Conservation (phyloP, 2,329 filamentous ascomycete species). For the Westerdykella sp. region DNA sequence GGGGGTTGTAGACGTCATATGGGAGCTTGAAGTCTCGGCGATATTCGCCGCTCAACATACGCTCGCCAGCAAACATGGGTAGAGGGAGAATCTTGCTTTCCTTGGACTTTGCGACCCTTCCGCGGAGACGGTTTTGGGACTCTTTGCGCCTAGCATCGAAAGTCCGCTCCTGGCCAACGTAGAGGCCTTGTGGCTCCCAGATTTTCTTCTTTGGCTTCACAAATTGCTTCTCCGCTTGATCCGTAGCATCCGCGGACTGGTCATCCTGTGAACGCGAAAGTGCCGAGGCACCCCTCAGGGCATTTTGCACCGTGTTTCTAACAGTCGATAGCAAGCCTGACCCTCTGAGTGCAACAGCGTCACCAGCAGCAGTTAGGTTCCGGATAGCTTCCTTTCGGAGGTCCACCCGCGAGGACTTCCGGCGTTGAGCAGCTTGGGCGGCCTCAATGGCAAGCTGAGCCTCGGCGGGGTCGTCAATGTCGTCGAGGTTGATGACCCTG, state of each 20-base stretch:
- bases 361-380: slow-evolving; percentile 25
- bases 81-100: slow-evolving; percentile 59
- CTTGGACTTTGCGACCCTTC: slow-evolving; percentile 28
- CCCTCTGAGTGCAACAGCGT: slow-evolving; percentile 23
- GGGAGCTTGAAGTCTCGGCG: slow-evolving; percentile 77
- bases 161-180: slow-evolving; percentile 65
- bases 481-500: slow-evolving; percentile 8
- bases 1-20: slow-evolving; percentile 81
- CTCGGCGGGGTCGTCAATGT: slow-evolving; percentile 21
- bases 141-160: slow-evolving; percentile 43
- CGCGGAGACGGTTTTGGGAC: slow-evolving; percentile 38
- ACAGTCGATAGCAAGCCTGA: slow-evolving; percentile 35
- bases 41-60: slow-evolving; percentile 59
- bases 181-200: slow-evolving; percentile 77
- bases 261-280: not conserved
- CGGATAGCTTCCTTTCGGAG: slow-evolving; percentile 29
- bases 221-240: slow-evolving; percentile 15
- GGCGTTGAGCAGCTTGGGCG: slow-evolving; percentile 29
- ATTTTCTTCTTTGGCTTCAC: slow-evolving; percentile 54
- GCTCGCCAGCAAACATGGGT: slow-evolving; percentile 72
- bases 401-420: slow-evolving; percentile 28
- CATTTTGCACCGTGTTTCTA: slow-evolving; percentile 28
- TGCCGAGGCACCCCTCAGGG: slow-evolving; percentile 24
- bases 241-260: slow-evolving; percentile 3
- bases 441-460: slow-evolving; percentile 28